Conservation (phyloP, 148 eudicot genomes). For the Fagopyrum esculentum region DNA sequence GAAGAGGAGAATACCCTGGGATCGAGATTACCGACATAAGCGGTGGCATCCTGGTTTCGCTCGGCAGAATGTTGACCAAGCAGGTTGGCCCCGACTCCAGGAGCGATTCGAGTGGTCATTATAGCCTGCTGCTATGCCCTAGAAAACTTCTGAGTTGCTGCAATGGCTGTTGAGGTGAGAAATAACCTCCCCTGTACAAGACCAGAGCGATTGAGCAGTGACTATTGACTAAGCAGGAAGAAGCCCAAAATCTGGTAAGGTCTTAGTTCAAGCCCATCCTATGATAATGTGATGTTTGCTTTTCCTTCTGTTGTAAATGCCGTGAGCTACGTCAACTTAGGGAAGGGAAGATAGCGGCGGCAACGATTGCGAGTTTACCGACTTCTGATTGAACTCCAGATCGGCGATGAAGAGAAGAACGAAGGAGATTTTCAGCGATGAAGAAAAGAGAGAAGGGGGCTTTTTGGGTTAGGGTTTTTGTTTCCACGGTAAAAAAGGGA, state of each 20-base stretch:
- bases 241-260: slow-evolving; percentile 2
- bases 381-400: too few species aligned
- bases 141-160: background rate
- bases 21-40: slow-evolving; percentile 89
- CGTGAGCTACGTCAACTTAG: too few species aligned
- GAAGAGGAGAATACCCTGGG: slow-evolving; percentile 41
- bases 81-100: slow-evolving; percentile 89
- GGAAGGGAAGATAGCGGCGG: too few species aligned
- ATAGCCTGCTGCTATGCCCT: background rate
- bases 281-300: too few species aligned
- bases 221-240: background rate
- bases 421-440: too few species aligned
- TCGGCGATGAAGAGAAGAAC: too few species aligned
- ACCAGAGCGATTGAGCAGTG: background rate
- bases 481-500: too few species aligned
- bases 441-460: too few species aligned
- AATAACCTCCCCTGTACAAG: background rate
- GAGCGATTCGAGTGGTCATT: slow-evolving; percentile 95
- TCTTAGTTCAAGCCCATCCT: background rate
- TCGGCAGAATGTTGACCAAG: slow-evolving; percentile 95
- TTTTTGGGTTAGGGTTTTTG: too few species aligned
- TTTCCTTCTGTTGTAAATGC: too few species aligned
- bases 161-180: slow-evolving; percentile 9
- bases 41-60: slow-evolving; percentile 96
- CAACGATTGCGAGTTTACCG: too few species aligned